phyloP scores from a whole-genome alignment of 2,329 filamentous ascomycete genomes.

The Plectosphaerella cucumerina region DNA sequence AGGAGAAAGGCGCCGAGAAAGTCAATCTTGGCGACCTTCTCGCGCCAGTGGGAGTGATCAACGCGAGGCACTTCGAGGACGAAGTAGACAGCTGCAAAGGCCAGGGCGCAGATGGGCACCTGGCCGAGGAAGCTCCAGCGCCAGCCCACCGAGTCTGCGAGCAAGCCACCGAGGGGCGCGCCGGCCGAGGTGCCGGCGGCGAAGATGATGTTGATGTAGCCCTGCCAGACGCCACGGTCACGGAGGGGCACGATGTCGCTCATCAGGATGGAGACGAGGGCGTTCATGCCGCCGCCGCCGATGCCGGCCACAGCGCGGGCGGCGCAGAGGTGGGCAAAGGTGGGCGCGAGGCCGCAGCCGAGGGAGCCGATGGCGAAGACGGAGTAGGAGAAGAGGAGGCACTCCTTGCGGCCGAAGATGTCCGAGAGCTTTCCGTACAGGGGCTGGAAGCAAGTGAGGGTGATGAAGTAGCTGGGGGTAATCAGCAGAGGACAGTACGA shows the following conservation, averaged over 20 bases:
- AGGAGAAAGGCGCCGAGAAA: slow-evolving; percentile 68
- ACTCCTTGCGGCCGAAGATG: slow-evolving; percentile 66
- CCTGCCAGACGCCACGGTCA: slow-evolving; percentile 70
- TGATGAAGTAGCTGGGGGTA: slow-evolving; percentile 59
- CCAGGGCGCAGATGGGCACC: slow-evolving; percentile 62
- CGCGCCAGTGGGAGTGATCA: slow-evolving; percentile 57
- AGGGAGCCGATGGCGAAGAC: slow-evolving; percentile 63
- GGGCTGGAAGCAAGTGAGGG: slow-evolving; percentile 70
- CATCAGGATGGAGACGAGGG: slow-evolving; percentile 64
- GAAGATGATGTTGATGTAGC: slow-evolving; percentile 67
- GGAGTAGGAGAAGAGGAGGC: slow-evolving; percentile 59
- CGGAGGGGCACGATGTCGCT: slow-evolving; percentile 68
- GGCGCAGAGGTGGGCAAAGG: slow-evolving; percentile 62
- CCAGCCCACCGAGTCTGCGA: slow-evolving; percentile 74
- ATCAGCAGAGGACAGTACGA: neutral
- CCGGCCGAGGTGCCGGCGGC: slow-evolving; percentile 64
- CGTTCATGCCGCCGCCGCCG: slow-evolving; percentile 69
- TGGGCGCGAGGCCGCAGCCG: slow-evolving; percentile 57
- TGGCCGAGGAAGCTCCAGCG: slow-evolving; percentile 70
- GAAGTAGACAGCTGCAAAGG: slow-evolving; percentile 60
- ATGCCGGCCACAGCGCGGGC: slow-evolving; percentile 52
- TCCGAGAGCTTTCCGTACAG: slow-evolving; percentile 68
- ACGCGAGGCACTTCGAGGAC: slow-evolving; percentile 56
- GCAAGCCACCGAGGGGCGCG: slow-evolving; percentile 64
- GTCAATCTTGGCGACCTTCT: slow-evolving; percentile 65